Base-by-base conservation (phyloP, 2,329 filamentous ascomycete genomes). In the Colletotrichum sp. region DNA sequence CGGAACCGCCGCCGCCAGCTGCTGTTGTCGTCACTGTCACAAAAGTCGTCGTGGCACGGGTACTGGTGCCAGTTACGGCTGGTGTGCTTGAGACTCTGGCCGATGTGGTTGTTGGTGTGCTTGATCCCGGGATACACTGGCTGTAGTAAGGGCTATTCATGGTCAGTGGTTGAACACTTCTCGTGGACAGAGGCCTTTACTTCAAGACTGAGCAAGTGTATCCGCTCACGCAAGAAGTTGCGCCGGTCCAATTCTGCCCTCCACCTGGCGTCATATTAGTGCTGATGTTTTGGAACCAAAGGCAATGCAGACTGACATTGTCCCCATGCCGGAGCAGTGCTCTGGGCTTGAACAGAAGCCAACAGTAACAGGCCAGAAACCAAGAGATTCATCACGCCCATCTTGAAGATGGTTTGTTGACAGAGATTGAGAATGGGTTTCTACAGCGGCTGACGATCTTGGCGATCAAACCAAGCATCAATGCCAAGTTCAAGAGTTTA, bases 131-230 rank as follows among this genome's bases (percentile, higher is more conserved):
- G 44, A 77, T 62, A 15, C 76, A 77, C 34, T 77, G 76, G 36
- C 55, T 61, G 34, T 77, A 77, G 30, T 55, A 77, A 12, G 73
- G 73, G 22, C 76, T 77, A n/a, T 12, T 16, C 5, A 8, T 19
- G n/a, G 44, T 71, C 22, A 76, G 69, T 2, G 6, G 30, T n/a
- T 22, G 30, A 7, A 57, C 15, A n/a, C 19, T 12, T 13, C 3
- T 22, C 3, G n/a, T 11, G 13, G 19, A 39, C 25, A 22, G 8
- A 59, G 25, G 7, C 19, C 11, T 13, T 3, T 64, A 77, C 76
- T 77, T 77, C 19, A 76, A 63, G 25, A 76, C 32, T 5, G 65
- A 69, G 39, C 76, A 77, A 22, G 73, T 76, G 49, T 77, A 77
- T 9, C 76, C 76, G 62, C 69, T 76, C 15, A 59, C 65, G 32